Percentiles rank a stretch among this genome's conserved stretches.
Conservation (phyloP, 441 rosid genomes). For the Pelargonium citronellum region DNA sequence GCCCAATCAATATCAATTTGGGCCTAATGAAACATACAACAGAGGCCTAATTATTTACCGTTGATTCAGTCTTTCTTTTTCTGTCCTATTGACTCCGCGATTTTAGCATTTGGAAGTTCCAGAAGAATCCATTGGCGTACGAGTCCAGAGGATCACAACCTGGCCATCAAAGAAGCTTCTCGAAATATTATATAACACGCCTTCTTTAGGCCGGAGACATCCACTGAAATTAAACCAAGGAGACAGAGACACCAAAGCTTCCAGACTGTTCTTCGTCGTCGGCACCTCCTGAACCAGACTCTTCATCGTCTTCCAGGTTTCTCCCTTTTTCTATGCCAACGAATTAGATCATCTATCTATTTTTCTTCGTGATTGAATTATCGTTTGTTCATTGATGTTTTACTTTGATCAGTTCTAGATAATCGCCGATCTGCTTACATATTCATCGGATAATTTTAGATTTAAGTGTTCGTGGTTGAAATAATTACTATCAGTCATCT, state of each 20-base stretch:
- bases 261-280: slow-evolving; percentile 1
- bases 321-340: background rate
- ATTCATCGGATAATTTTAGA: too few relatives aligned
- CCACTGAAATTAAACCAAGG: background rate
- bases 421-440: too few relatives aligned
- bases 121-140: slow-evolving; percentile 1
- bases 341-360: background rate
- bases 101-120: too few relatives aligned
- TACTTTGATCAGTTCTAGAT: too few relatives aligned
- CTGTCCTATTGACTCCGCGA: too few relatives aligned
- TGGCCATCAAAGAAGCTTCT: background rate
- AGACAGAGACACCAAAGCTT: background rate
- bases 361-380: background rate
- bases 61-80: too few relatives aligned
- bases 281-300: background rate
- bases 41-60: too few relatives aligned
- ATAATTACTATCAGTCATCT: too few relatives aligned
- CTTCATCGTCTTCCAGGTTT: background rate
- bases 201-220: background rate
- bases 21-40: too few relatives aligned
- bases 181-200: background rate
- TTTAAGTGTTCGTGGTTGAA: too few relatives aligned
- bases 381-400: too few relatives aligned
- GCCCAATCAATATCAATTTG: too few relatives aligned
- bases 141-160: background rate